phyloP scores from a whole-genome alignment of 371 early-diverging fungal genomes.

The Mortierella sp. region DNA sequence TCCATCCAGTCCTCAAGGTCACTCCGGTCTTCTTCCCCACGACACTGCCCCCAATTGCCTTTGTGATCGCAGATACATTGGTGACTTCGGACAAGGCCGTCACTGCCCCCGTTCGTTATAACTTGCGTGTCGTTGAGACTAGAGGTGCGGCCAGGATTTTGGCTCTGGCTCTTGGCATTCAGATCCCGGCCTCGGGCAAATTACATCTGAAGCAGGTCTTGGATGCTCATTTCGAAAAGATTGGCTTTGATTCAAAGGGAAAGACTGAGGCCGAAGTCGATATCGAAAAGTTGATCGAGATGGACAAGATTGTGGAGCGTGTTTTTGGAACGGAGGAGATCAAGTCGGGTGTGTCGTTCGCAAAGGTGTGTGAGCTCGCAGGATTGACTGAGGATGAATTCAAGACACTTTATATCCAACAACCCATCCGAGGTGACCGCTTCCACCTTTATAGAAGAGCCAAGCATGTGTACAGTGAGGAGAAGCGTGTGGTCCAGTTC shows the following conservation, averaged over 20 bases:
- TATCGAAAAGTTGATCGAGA: constrained; percentile 60
- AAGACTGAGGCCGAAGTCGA: constrained; percentile 56
- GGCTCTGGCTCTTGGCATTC: constrained; percentile 64
- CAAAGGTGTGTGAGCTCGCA: constrained; percentile 72
- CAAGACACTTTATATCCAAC: constrained; percentile 69
- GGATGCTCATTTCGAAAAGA: constrained; percentile 66
- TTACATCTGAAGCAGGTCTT: constrained; percentile 72
- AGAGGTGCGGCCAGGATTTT: constrained; percentile 82
- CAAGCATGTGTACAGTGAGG: constrained; percentile 87
- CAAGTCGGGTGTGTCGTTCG: constrained; percentile 68
- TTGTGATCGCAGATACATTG: constrained; percentile 92
- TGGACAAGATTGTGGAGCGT: constrained; percentile 56
- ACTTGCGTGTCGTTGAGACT: constrained; percentile 95
- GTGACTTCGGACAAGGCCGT: constrained; percentile 91
- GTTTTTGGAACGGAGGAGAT: constrained; percentile 59
- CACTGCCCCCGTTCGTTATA: constrained; percentile 91
- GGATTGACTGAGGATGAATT: constrained; percentile 66
- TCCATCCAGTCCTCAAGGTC: constrained; percentile 80
- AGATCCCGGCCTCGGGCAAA: constrained; percentile 61
- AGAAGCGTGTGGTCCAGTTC: constrained; percentile 86
- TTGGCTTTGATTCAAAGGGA: constrained; percentile 28
- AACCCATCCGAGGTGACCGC: constrained; percentile 75
- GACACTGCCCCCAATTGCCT: constrained; percentile 67
- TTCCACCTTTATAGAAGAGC: constrained; percentile 86
- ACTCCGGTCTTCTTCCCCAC: constrained; percentile 72